phyloP scores from a whole-genome alignment of 2,329 filamentous ascomycete genomes.

The Proliferodiscus dingleyae region DNA sequence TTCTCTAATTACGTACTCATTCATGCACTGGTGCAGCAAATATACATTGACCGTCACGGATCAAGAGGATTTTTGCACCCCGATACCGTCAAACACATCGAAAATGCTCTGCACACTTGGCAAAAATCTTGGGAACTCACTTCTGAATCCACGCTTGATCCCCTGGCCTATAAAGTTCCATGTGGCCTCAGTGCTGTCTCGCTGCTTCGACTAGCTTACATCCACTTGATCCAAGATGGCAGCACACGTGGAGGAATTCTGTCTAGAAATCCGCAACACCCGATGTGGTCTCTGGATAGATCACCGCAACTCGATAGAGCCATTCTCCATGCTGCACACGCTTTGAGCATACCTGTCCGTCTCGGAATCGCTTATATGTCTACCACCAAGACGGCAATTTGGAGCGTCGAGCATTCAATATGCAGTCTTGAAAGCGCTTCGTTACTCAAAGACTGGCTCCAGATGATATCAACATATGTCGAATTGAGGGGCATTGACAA shows the following conservation, averaged over 20 bases:
- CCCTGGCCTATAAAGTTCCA: constrained; percentile 51
- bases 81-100: constrained; percentile 53
- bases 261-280: constrained; percentile 55
- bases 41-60: constrained; percentile 52
- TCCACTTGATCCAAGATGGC: constrained; percentile 62
- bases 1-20: constrained; percentile 68
- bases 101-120: constrained; percentile 53
- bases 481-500: neutral
- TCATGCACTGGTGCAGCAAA: constrained; percentile 66
- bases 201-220: constrained; percentile 55
- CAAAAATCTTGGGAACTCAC: constrained; percentile 51
- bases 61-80: constrained; percentile 19
- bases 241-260: constrained; percentile 59
- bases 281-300: constrained; percentile 52
- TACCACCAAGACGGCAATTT: constrained; percentile 51
- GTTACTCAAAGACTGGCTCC: constrained; percentile 29
- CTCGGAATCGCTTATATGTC: constrained; percentile 58
- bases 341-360: constrained; percentile 62
- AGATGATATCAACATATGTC: neutral
- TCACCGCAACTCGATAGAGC: constrained; percentile 37
- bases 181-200: constrained; percentile 64
- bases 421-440: constrained; percentile 59
- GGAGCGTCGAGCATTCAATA: constrained; percentile 57
- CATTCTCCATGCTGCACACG: constrained; percentile 63
- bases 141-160: constrained; percentile 35